Percentiles rank a stretch among this genome's conserved stretches.
phyloP scores from a whole-genome alignment of 371 early-diverging fungal genomes.

The Syncephalastrum monosporum region DNA sequence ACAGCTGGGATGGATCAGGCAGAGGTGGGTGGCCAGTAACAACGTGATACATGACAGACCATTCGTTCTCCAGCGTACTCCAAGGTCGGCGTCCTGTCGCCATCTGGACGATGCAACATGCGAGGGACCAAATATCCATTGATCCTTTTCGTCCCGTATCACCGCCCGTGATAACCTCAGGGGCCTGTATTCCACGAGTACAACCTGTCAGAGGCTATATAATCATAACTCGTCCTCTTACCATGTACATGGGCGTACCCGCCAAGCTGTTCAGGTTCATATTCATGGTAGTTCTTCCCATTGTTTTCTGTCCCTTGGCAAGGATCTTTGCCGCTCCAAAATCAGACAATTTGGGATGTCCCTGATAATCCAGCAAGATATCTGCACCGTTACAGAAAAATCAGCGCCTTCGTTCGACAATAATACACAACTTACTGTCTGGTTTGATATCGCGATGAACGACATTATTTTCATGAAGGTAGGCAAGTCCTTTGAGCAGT shows the following conservation, averaged over 20 bases:
- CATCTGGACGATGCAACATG: slow-evolving; percentile 95
- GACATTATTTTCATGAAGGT: slow-evolving; percentile 84
- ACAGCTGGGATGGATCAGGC: slow-evolving; percentile 65
- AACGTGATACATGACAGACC: slow-evolving; percentile 90
- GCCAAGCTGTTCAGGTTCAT: slow-evolving; percentile 67
- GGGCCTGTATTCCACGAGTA: slow-evolving; percentile 52
- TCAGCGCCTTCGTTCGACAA: background rate
- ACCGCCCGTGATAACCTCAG: slow-evolving; percentile 90
- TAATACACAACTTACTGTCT: slow-evolving; percentile 60
- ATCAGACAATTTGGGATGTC: slow-evolving; percentile 82
- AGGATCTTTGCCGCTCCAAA: slow-evolving; percentile 90
- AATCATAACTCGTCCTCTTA: slow-evolving; percentile 15
- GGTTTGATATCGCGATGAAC: slow-evolving; percentile 94
- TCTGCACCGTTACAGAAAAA: slow-evolving; percentile 36
- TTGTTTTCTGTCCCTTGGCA: slow-evolving; percentile 73
- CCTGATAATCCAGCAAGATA: slow-evolving; percentile 76
- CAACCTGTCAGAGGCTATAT: background rate
- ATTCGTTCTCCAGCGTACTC: slow-evolving; percentile 89
- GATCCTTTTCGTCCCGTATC: slow-evolving; percentile 74
- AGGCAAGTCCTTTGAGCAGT: slow-evolving; percentile 82
- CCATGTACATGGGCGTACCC: slow-evolving; percentile 98
- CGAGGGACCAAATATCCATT: slow-evolving; percentile 95
- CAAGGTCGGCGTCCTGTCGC: slow-evolving; percentile 91
- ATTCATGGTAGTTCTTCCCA: slow-evolving; percentile 56
- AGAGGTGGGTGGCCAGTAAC: slow-evolving; percentile 74